Evolutionary conservation across 2,329 filamentous ascomycete genomes (phyloP), one percentile per base, ranked within the genome.

Genomic region (Epichloe uncinata): DNA sequence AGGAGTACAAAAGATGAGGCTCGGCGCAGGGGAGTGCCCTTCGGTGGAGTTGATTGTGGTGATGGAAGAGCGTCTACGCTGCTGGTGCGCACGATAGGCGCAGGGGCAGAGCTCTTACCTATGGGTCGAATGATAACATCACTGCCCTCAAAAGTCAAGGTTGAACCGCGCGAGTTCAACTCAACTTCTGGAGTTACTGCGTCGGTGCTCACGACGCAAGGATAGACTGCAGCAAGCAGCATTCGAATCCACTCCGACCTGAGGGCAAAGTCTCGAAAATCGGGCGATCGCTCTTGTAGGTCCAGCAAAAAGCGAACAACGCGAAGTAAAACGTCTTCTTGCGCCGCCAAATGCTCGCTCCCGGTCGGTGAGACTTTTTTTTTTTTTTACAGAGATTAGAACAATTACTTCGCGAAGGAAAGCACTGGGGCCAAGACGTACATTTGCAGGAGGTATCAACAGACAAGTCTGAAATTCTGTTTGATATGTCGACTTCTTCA

Each of bases 1-100:
- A 98, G 74, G 2, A 98, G 76, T 33, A 97, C 82, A 63, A 97
- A 98, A 0, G 91, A 96, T 0, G 91, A 96, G 2, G 87, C 84
- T 57, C 90, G 81, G 35, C 84, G 81, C 26, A 94, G 72, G 18
- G 82, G 79, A 6, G 81, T 78, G 0, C 83, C 80, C 40, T 64
- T 66, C 6, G 67, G 66, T n/a, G 67, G 67, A 16, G 69, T 73
- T 13, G 72, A 70, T 36, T 74, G 67, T 50, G 66, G 68, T 48
- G 66, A 76, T 45, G 66, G 70, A 55, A 73, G 72, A 40, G 79
- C 74, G 15, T 71, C 66, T 5, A 78, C 63, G 44, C 64, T 83
- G 16, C 81, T 79, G 3, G 87, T 90, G 54, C 85, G 79, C 18
- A 96, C 78, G 35, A 91, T 84, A 0, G 85, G 84, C 59, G 79